Conservation (phyloP, 208 protist species). For the Spongospora subterranea region DNA sequence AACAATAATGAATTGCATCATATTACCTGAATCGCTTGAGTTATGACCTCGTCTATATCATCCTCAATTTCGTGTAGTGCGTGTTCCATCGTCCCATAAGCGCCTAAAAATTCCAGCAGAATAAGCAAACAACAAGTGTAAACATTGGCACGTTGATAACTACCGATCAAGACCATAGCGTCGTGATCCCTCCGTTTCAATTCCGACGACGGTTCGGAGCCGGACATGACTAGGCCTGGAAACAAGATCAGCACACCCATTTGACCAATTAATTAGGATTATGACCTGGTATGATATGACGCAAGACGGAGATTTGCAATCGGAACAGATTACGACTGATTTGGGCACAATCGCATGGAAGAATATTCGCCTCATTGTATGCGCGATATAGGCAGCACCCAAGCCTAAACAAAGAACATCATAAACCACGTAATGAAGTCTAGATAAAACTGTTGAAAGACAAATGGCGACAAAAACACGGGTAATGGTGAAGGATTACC, state of each 20-base stretch:
- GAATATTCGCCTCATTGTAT: background rate
- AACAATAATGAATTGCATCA: background rate
- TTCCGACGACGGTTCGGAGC: background rate
- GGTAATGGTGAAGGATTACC: too few relatives aligned
- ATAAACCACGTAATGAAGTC: background rate
- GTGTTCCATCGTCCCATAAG: background rate
- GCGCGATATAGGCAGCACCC: background rate
- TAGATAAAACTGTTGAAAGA: background rate
- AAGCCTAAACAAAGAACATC: background rate
- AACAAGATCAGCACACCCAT: too few relatives aligned
- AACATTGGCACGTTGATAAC: background rate
- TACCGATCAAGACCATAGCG: background rate
- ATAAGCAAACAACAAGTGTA: background rate
- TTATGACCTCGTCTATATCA: background rate
- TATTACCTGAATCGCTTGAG: background rate
- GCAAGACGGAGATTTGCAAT: background rate
- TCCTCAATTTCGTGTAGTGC: background rate
- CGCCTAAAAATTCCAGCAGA: background rate
- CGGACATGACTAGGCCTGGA: background rate
- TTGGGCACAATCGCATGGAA: background rate
- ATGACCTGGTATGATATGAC: background rate
- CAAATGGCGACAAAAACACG: too few relatives aligned
- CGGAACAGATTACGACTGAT: background rate
- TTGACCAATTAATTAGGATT: too few relatives aligned
- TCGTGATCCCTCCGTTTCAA: background rate